A percentile compares a stretch with the other conserved stretches of the same genome.
Conservation (phyloP, 192 early-diverging fungal species). For the Piromyces finnis region DNA sequence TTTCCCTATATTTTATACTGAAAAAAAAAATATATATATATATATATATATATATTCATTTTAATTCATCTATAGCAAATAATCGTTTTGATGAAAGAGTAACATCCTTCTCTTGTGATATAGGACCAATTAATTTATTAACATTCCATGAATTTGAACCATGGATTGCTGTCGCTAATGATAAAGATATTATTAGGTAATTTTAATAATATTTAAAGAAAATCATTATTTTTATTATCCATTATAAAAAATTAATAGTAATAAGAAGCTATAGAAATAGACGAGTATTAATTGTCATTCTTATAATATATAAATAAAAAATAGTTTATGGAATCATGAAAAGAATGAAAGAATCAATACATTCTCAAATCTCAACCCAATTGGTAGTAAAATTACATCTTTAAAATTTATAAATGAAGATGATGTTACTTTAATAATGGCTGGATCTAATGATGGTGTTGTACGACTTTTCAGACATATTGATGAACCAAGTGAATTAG, state of each 20-base stretch:
- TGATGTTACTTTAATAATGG: slow-evolving; percentile 61
- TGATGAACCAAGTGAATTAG: slow-evolving; percentile 26
- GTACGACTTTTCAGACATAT: slow-evolving; percentile 59
- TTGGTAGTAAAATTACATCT: slow-evolving; percentile 45
- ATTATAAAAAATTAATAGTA: too few species aligned
- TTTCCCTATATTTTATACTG: too few species aligned
- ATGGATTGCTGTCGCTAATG: slow-evolving; percentile 60
- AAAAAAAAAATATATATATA: too few species aligned
- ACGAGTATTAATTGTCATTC: too few species aligned
- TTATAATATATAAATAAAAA: too few species aligned
- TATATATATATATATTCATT: slow-evolving; percentile 5
- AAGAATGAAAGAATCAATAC: slow-evolving; percentile 34
- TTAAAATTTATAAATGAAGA: slow-evolving; percentile 84
- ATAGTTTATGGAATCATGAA: slow-evolving; percentile 61
- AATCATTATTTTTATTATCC: too few species aligned
- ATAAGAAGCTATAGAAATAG: too few species aligned
- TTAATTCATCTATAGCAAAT: neutral
- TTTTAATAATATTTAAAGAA: too few species aligned
- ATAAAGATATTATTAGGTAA: slow-evolving; percentile 45
- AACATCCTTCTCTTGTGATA: neutral
- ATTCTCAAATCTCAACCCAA: slow-evolving; percentile 50
- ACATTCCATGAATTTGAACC: slow-evolving; percentile 74
- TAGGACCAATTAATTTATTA: slow-evolving; percentile 15
- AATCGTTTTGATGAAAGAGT: neutral
- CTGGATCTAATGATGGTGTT: slow-evolving; percentile 68